These are phyloP conservation scores for Podosphaera xanthii DNA, from an alignment of 2,329 filamentous ascomycete species.

Conservation along the genomic window DNA sequence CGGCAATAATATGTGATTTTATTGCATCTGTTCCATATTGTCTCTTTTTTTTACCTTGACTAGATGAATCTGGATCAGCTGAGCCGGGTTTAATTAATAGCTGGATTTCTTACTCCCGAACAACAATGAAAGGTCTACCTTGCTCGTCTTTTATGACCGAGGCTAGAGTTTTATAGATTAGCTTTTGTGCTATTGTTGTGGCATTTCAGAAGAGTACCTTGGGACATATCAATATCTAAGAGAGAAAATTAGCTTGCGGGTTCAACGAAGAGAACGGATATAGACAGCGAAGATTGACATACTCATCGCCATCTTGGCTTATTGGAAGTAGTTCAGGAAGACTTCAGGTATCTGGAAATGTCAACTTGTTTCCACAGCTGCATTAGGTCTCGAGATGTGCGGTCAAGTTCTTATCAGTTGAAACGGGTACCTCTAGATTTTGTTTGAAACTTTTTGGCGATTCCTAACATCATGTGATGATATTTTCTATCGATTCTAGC, in stretches of 20 bases:
- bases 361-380: no score
- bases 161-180: slow-evolving; percentile 22
- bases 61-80: slow-evolving; percentile 18
- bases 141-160: slow-evolving; percentile 87
- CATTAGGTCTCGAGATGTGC: no score
- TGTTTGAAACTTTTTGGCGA: no score
- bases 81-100: background rate
- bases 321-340: slow-evolving; percentile 5
- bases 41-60: slow-evolving; percentile 93
- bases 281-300: slow-evolving; percentile 17
- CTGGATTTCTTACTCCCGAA: slow-evolving; percentile 57
- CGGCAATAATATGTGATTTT: slow-evolving; percentile 93
- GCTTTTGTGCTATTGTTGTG: slow-evolving; percentile 2
- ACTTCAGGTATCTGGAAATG: slow-evolving; percentile 2
- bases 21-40: slow-evolving; percentile 92
- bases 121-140: slow-evolving; percentile 90
- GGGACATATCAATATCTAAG: slow-evolving; percentile 60
- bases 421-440: no score
- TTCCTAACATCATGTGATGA: no score
- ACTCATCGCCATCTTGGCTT: slow-evolving; percentile 35
- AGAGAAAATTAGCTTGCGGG: slow-evolving; percentile 10
- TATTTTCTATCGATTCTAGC: no score
- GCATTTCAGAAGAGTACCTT: slow-evolving; percentile 33
- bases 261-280: slow-evolving; percentile 2
- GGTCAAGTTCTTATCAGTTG: no score